Evolutionary conservation across 208 protist species (phyloP), one percentile per base, ranked within the genome.

Genomic region (Herpetomonas muscarum): DNA sequence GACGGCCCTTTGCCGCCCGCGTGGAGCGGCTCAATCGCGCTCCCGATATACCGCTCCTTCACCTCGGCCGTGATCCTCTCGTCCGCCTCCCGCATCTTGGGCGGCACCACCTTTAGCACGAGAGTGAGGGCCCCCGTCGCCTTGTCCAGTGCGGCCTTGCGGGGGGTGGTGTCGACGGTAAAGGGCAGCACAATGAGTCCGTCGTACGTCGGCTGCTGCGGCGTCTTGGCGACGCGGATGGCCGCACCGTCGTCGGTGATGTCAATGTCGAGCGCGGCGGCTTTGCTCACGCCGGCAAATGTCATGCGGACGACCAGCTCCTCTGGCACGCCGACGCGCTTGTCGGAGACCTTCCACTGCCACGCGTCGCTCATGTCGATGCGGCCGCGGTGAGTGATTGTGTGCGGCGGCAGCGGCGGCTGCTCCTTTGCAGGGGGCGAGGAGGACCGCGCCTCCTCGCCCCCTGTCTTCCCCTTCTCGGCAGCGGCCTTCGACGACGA

Each of bases 341-440:
- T 72, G 25, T 95, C 88, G 4, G 70, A 70, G 4, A 92, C 65
- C 55, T 76, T 79, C 80, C 78, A 90, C 34, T 79, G 71, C 85
- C 88, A 95, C 1, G 88, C 76, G 44, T 92, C 85, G 1, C 65
- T 74, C 19, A 95, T 44, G 55, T 90, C 81, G 53, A 95, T 71
- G 57, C 60, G 70, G 50, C 88, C 88, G 30, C 83, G 82, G 54
- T 95, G 88, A 7, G 72, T 46, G 53, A 95, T 81, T 10, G 70
- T 86, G 71, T 76, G 64, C 19, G 71, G 77, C 0, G 88, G 88
- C 10, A 95, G 59, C 48, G 45, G 50, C 22, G 61, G 21, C 34
- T 36, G 2, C 37, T 47, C 10, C 31, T n/a, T n/a, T n/a, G n/a
- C n/a, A n/a, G n/a, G 53, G 6, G 17, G 34, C 30, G 22, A 12